Conservation (phyloP, 306 rosid genomes). For the Prunus campanulata region DNA sequence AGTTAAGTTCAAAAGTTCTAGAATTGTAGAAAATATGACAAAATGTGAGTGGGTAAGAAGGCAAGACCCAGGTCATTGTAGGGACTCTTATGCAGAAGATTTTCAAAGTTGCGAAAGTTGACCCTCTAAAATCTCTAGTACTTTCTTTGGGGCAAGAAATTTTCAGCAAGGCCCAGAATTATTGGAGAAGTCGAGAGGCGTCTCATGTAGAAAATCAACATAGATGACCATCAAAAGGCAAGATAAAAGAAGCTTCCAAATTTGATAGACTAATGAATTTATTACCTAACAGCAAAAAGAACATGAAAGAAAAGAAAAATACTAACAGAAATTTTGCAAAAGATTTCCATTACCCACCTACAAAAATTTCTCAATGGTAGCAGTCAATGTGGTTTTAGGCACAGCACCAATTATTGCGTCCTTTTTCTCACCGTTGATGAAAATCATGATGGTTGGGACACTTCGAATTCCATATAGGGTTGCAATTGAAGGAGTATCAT, state of each 20-base stretch:
- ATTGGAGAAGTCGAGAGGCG: neutral
- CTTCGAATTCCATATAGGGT: slow-evolving; percentile 72
- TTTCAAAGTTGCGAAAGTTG: slow-evolving; percentile 6
- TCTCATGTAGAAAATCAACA: neutral
- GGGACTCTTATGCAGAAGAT: neutral
- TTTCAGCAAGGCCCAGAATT: neutral
- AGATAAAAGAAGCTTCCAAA: neutral
- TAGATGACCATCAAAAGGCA: neutral
- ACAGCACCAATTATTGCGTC: slow-evolving; percentile 75
- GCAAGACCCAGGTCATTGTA: neutral
- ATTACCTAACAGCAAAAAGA: neutral
- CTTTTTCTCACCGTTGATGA: slow-evolving; percentile 78
- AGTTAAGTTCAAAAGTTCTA: neutral
- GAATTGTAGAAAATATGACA: neutral
- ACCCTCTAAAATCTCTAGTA: neutral
- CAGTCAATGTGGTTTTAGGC: slow-evolving; percentile 66
- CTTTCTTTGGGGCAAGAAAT: neutral
- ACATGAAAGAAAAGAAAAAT: neutral
- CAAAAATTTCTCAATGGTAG: slow-evolving; percentile 73
- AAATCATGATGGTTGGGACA: slow-evolving; percentile 73
- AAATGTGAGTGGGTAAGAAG: neutral
- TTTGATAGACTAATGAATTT: neutral
- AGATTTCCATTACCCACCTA: slow-evolving; percentile 34
- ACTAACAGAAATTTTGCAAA: slow-evolving; percentile 6
- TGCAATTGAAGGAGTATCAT: slow-evolving; percentile 59